Evolutionary conservation across 139 green algal species (phyloP).

Genomic region (Coelastrella sp.): DNA sequence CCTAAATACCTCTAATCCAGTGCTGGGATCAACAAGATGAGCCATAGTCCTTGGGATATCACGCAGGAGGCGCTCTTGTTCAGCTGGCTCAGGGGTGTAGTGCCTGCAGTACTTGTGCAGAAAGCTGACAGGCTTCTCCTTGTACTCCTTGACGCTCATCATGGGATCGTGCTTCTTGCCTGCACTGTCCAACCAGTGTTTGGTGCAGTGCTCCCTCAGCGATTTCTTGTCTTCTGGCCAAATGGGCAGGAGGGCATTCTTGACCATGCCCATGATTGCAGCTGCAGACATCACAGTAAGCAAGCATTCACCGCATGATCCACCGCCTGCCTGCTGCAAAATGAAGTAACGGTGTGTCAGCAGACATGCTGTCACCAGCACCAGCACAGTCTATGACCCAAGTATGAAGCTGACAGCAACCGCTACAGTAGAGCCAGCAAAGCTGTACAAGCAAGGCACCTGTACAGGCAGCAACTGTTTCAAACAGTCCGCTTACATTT

Average conservation of each 20-base stretch:
- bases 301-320: too few species aligned
- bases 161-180: neutral
- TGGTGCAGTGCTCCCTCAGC: neutral
- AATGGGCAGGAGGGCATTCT: neutral
- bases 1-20: slow-evolving; percentile 14
- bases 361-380: too few species aligned
- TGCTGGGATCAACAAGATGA: neutral
- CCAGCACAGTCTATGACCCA: too few species aligned
- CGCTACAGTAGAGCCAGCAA: neutral
- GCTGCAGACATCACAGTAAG: neutral
- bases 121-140: neutral
- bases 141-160: neutral
- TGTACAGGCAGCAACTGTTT: neutral
- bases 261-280: neutral
- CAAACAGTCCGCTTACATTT: neutral
- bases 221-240: too few species aligned
- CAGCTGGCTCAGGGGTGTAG: neutral
- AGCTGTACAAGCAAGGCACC: neutral
- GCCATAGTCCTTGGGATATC: neutral
- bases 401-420: too few species aligned
- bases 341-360: neutral
- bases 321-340: too few species aligned
- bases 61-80: neutral
- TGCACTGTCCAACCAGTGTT: neutral
- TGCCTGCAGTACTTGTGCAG: slow-evolving; percentile 14